phyloP scores from a whole-genome alignment of 768 basidiomycete genomes.

The Suillus americanus region DNA sequence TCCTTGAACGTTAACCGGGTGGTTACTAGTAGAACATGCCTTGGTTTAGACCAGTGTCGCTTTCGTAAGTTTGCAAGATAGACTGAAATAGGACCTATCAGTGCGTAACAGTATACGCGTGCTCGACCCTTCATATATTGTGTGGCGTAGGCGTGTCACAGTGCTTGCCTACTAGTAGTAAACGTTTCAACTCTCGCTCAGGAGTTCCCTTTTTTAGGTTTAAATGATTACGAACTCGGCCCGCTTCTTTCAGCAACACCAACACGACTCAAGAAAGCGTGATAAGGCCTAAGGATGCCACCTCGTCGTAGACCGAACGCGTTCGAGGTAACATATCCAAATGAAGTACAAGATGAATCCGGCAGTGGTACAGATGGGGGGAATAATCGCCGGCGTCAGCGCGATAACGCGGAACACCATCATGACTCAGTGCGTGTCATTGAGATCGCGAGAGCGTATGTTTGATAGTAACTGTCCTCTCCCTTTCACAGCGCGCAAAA shows the following conservation, averaged over 20 bases:
- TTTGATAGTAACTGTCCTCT: neutral
- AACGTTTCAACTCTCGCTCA: neutral
- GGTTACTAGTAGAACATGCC: neutral
- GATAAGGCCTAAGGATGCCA: conserved; percentile 26
- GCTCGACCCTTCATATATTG: neutral
- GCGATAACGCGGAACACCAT: conserved; percentile 11
- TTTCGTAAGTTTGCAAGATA: neutral
- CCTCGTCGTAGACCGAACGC: conserved; percentile 49
- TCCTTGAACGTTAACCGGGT: neutral
- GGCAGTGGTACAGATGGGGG: conserved; percentile 21
- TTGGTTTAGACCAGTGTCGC: neutral
- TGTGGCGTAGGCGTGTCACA: neutral
- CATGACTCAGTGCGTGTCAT: conserved; percentile 16
- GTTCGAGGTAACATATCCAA: conserved; percentile 53
- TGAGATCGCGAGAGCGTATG: neutral
- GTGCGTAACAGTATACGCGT: neutral
- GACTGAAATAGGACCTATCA: neutral
- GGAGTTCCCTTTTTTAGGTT: neutral
- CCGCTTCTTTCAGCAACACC: neutral
- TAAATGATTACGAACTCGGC: neutral
- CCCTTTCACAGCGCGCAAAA: conserved; percentile 19
- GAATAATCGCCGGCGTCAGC: conserved; percentile 27
- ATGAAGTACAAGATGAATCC: conserved; percentile 23
- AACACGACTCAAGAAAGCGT: neutral
- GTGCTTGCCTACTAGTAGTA: neutral